Conservation (phyloP, 2,329 filamentous ascomycete genomes). For the Coleophoma cylindrospora region DNA sequence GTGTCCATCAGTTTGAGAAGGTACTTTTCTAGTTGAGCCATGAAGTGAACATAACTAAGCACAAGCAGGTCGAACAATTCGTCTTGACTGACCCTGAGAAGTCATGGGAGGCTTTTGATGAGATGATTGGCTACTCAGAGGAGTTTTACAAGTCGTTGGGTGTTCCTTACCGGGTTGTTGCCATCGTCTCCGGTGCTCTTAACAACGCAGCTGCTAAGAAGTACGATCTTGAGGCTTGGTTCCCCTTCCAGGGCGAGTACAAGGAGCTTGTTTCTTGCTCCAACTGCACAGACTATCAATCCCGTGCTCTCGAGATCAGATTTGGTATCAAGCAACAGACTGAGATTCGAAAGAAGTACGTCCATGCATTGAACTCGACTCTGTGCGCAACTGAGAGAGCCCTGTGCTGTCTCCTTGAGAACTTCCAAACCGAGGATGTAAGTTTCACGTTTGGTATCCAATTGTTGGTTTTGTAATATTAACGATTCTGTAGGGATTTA, state of each 20-base stretch:
- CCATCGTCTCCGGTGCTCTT: conserved; percentile 92
- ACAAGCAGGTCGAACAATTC: conserved; percentile 66
- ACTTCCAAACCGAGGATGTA: conserved; percentile 87
- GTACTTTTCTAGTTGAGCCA: conserved; percentile 32
- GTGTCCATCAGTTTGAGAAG: conserved; percentile 98
- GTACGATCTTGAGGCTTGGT: conserved; percentile 94
- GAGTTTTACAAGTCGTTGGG: conserved; percentile 91
- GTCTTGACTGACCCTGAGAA: conserved; percentile 79
- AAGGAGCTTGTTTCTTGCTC: conserved; percentile 97
- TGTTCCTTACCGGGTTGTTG: conserved; percentile 85
- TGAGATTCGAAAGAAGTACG: conserved; percentile 85
- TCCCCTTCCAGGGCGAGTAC: conserved; percentile 94
- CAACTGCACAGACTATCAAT: conserved; percentile 98
- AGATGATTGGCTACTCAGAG: conserved; percentile 87
- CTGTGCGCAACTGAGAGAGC: conserved; percentile 88
- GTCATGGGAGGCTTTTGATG: conserved; percentile 88
- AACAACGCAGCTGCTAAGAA: conserved; percentile 91
- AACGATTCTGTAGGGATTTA: conserved; percentile 52
- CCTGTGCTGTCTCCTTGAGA: conserved; percentile 92
- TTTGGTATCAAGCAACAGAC: conserved; percentile 84
- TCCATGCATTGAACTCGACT: conserved; percentile 87
- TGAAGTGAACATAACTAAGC: conserved; percentile 16
- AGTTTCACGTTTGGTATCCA: conserved; percentile 22
- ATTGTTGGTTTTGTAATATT: conserved; percentile 14
- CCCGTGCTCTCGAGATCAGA: conserved; percentile 85